Conservation (phyloP, 2,329 filamentous ascomycete genomes). For the Epichloe typhina region DNA sequence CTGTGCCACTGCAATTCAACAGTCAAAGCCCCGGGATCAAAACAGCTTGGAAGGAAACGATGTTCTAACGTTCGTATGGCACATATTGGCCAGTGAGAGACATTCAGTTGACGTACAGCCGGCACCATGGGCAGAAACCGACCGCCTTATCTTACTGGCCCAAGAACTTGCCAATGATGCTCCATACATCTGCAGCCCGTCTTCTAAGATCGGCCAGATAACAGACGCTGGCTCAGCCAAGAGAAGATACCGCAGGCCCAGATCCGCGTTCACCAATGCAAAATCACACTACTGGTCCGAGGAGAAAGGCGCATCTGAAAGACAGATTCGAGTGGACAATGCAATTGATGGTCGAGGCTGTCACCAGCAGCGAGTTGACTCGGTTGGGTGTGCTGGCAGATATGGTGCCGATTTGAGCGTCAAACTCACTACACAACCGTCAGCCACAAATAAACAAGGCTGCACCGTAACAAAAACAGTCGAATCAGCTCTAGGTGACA, state of each 20-base stretch:
- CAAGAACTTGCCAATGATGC: constrained; percentile 15
- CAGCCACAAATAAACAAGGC: background rate
- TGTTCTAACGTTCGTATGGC: constrained; percentile 19
- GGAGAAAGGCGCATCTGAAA: background rate
- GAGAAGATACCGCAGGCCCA: background rate
- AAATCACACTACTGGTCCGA: constrained; percentile 1
- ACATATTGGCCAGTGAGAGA: constrained; percentile 9
- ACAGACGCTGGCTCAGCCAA: background rate
- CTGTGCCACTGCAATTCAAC: constrained; percentile 18
- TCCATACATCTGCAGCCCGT: constrained; percentile 8
- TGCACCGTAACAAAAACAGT: background rate
- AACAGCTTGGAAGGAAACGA: constrained; percentile 20
- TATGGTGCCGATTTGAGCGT: background rate
- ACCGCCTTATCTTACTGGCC: constrained; percentile 20
- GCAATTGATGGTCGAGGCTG: background rate
- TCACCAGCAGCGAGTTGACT: background rate
- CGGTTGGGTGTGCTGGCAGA: background rate
- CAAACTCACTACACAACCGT: too few relatives aligned
- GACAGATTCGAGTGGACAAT: background rate
- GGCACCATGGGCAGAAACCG: constrained; percentile 22
- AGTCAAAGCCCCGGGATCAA: constrained; percentile 5
- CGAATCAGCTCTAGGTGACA: background rate
- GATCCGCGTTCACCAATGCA: background rate
- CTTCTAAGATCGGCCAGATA: background rate
- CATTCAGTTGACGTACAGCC: constrained; percentile 2